phyloP scores from a whole-genome alignment of 140 eudicot genomes.

The Senecio squalidus region DNA sequence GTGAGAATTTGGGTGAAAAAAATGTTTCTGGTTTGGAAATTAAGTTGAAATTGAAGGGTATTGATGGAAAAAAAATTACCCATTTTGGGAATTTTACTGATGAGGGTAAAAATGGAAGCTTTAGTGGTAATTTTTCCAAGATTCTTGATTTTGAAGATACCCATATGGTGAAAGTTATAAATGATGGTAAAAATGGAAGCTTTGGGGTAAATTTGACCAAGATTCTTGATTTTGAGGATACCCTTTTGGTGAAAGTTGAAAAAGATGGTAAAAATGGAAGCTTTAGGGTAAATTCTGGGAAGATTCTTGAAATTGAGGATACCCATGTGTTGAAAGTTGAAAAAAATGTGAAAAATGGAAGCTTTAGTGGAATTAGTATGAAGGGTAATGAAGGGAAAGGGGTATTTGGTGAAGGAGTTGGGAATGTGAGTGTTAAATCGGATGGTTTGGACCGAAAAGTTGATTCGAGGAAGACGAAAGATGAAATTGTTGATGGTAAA shows the following conservation, averaged over 20 bases:
- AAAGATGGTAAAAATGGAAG: no score
- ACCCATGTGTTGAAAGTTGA: conserved; percentile 23
- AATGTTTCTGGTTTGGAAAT: conserved; percentile 19
- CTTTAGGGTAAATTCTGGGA: conserved; percentile 14
- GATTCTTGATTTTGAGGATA: no score
- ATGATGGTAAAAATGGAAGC: conserved; percentile 8
- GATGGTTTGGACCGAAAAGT: conserved; percentile 10
- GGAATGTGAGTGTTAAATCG: conserved; percentile 7
- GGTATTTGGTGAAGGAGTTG: conserved; percentile 14
- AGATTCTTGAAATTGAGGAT: conserved; percentile 9
- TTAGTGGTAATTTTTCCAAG: conserved; percentile 16
- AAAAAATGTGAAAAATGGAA: conserved; percentile 19
- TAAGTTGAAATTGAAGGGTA: conserved; percentile 14
- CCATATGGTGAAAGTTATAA: conserved; percentile 15
- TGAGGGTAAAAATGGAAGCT: conserved; percentile 24
- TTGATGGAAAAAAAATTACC: conserved; percentile 20
- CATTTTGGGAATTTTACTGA: conserved; percentile 15
- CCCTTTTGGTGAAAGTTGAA: no score
- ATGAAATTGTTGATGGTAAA: neutral
- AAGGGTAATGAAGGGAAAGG: conserved; percentile 17
- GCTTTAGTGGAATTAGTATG: conserved; percentile 16
- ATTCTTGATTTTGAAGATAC: conserved; percentile 19
- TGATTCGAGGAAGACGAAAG: conserved; percentile 2
- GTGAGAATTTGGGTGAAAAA: conserved; percentile 14
- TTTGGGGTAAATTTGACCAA: conserved; percentile 23